Evolutionary conservation across 352 stramenopile species (phyloP), one percentile per base, ranked within the genome.

Genomic region (Phytophthora kernoviae): DNA sequence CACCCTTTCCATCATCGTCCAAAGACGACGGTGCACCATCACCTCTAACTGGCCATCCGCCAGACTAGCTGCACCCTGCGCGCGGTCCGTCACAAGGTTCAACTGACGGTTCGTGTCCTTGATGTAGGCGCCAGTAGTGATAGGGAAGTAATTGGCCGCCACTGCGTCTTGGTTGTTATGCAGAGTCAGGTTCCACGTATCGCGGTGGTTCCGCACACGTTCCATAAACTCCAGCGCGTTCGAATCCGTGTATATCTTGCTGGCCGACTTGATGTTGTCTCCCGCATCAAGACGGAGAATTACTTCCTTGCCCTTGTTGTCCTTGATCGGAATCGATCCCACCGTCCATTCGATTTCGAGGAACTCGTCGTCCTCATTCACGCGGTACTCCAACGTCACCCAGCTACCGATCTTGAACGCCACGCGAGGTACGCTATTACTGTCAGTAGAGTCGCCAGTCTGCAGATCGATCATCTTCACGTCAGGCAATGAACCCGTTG

Each of bases 21-120:
- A 98, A 69, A 98, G 67, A 17, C 97, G 88, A 27, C 97, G 91
- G 53, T 99, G 96, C 30, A 99, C 90, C 97, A 99, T 99, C n/a
- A 99, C 62, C 74, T 99, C 97, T n/a, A 99, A 34, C 27, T 95
- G 77, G 9, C 86, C 86, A 68, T 98, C 87, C 37, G 73, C 62
- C 10, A 99, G 69, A 57, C 94, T 98, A 22, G 87, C 82, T 34
- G 77, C 87, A 36, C 96, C 97, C 68, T 99, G 94, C 0, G 95
- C 93, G 9, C 94, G 83, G 63, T 99, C 97, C 5, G 87, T 96
- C 30, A 98, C 69, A 17, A 99, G 58, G 24, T 87, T 91, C 15
- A 99, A 68, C 54, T 97, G 82, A 12, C 65, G 46, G 26, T 85
- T 79, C 14, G 80, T 58, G 57, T 98, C 91, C 68, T 98, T 89